phyloP scores from a whole-genome alignment of 1,139 yeast genomes.

The Suhomyces ambrosiae region DNA sequence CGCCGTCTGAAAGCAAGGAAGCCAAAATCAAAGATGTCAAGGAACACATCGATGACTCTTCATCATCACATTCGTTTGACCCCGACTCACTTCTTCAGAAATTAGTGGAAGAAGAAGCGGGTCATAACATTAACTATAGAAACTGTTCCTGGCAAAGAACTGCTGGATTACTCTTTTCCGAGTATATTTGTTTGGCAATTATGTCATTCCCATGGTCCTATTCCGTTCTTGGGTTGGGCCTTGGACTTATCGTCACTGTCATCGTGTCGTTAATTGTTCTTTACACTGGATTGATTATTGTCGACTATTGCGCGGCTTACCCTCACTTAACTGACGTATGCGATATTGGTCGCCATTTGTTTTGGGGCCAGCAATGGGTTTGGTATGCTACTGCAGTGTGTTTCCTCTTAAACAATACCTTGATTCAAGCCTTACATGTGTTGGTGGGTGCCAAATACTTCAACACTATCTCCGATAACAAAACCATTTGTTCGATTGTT shows the following conservation, averaged over 20 bases:
- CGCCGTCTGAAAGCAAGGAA: constrained; percentile 6
- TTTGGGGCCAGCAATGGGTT: constrained; percentile 53
- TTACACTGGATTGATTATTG: constrained; percentile 56
- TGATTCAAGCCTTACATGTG: constrained; percentile 61
- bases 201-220: constrained; percentile 69
- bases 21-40: constrained; percentile 1
- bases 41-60: constrained; percentile 7
- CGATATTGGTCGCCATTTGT: constrained; percentile 60
- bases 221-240: constrained; percentile 58
- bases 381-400: constrained; percentile 62
- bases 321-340: constrained; percentile 56
- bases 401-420: constrained; percentile 55
- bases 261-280: constrained; percentile 53
- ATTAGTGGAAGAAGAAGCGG: constrained; percentile 24
- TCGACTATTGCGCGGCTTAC: constrained; percentile 56
- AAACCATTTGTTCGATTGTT: constrained; percentile 53
- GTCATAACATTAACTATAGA: constrained; percentile 46
- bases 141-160: constrained; percentile 61
- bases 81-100: constrained; percentile 14
- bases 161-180: constrained; percentile 59
- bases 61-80: constrained; percentile 8
- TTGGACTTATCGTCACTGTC: constrained; percentile 57
- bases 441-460: constrained; percentile 61
- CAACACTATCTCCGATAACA: constrained; percentile 53
- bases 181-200: constrained; percentile 62